Base-by-base conservation (phyloP, 1,139 yeast genomes). In the Yamadazyma blattariae region DNA sequence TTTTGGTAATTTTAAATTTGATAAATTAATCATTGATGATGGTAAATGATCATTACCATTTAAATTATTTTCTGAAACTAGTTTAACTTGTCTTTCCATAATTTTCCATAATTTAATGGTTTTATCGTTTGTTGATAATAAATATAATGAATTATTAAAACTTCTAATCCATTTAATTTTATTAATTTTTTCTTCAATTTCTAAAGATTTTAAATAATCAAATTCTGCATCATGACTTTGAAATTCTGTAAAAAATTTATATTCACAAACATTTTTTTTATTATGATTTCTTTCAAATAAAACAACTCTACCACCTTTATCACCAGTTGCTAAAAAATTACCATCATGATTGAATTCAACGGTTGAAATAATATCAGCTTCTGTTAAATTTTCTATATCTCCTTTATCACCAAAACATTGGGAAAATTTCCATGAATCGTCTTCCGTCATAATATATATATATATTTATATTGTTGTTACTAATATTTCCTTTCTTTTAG, bases 141-240 rank as follows among this genome's bases (percentile, higher is more conserved):
- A 68, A 56, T 86, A 88, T 54, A 90, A 92, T 11, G 97, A 86
- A 57, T 85, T 82, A 61, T 88, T 90, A 39, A 84, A 83, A 45
- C 95, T 80, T 52, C 78, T 81, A 56, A 95, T 77, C 99, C 99
- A 94, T 64, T 89, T 89, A 59, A 94, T 90, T 65, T 92, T 92
- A 67, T 94, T 94, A 60, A 94, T 94, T 61, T 92, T 92, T 64
- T 94, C 99, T 64, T 94, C 98, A 54, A 94, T 94, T 63, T 94
- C 98, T 48, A 94, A 72, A 24, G 96, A 85, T 64, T 94, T 94
- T 50, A 94, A 72, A 64, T 94, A 94, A 65, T 92, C 99, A 56
- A 94, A 94, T 62, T 94, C 98, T 8, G 98, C 97, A 60, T 94
- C 99, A 63, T 94, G 99, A 56, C 92, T 80, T 67, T 94, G 99